phyloP scores from a whole-genome alignment of 176 grass and related monocot species.

The Lolium perenne region DNA sequence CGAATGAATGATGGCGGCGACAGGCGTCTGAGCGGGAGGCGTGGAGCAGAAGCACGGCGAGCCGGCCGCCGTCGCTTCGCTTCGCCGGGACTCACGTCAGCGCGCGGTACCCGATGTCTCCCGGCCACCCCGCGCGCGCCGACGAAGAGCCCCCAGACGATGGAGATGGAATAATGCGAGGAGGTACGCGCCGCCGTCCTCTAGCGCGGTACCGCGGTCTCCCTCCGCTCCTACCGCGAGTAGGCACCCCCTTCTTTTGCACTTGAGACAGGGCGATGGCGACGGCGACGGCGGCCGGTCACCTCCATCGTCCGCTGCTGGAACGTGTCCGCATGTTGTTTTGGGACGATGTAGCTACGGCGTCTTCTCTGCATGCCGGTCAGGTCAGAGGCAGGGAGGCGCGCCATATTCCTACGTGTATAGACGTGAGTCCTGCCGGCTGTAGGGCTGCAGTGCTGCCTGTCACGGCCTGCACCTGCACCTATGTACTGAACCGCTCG shows the following conservation, averaged over 20 bases:
- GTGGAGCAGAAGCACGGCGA: conserved; percentile 38
- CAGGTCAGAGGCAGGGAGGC: conserved; percentile 20
- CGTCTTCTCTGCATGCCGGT: background rate
- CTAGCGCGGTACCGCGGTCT: conserved; percentile 29
- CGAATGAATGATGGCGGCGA: conserved; percentile 35
- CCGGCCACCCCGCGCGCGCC: background rate
- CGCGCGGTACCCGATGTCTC: conserved; percentile 29
- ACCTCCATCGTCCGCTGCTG: conserved; percentile 35
- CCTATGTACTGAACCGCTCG: background rate
- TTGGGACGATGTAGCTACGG: background rate
- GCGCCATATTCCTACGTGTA: conserved; percentile 32
- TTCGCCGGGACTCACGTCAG: background rate
- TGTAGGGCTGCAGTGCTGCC: background rate
- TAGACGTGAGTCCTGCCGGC: background rate
- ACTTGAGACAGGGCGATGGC: background rate
- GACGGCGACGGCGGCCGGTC: conserved; percentile 51
- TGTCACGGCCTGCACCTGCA: background rate
- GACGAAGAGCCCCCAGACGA: background rate
- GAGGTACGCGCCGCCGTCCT: conserved; percentile 17
- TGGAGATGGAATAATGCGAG: background rate
- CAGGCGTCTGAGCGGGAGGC: background rate
- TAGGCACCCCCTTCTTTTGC: conserved; percentile 12
- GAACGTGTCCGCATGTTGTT: conserved; percentile 33
- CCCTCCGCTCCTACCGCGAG: conserved; percentile 17
- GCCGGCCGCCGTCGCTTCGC: conserved; percentile 48